Evolutionary conservation across 2,329 filamentous ascomycete species (phyloP).

Genomic region (Diaporthe amygdali): DNA sequence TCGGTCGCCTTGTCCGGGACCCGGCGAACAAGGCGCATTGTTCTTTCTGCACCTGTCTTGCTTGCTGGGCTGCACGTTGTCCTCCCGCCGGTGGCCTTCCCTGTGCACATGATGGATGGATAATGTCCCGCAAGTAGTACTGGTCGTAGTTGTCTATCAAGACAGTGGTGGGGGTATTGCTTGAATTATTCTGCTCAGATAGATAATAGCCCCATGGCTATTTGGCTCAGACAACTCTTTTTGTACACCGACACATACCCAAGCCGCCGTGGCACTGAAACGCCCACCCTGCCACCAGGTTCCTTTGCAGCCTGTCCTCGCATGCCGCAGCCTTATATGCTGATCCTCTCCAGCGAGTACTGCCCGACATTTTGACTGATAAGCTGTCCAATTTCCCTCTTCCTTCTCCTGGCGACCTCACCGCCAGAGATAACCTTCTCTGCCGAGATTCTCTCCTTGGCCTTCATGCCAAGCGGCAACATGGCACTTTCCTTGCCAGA

Average conservation of each 20-base stretch:
- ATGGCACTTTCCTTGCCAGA: slow-evolving; percentile 48
- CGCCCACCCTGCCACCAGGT: background rate
- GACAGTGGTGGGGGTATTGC: background rate
- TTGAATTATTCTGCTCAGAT: background rate
- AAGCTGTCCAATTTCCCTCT: slow-evolving; percentile 77
- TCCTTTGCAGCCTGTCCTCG: slow-evolving; percentile 3
- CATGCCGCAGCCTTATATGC: slow-evolving; percentile 53
- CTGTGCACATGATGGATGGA: background rate
- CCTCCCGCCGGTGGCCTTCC: background rate
- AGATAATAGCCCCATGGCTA: background rate
- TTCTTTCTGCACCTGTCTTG: background rate
- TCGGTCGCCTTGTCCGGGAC: slow-evolving; percentile 12
- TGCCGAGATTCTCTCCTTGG: slow-evolving; percentile 52
- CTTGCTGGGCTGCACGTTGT: background rate
- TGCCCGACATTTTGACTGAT: slow-evolving; percentile 80
- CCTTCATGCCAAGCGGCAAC: slow-evolving; percentile 77
- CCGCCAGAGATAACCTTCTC: slow-evolving; percentile 71
- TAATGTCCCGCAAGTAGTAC: background rate
- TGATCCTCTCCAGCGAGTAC: slow-evolving; percentile 82
- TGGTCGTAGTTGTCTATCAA: background rate
- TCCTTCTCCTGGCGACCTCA: slow-evolving; percentile 71
- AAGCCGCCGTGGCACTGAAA: background rate
- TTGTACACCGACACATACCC: background rate
- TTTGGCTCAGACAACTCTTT: background rate
- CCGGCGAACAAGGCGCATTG: background rate